Evolutionary conservation across 2,329 filamentous ascomycete genomes (phyloP), one percentile per base, ranked within the genome.

Genomic region (Chaetomiaceae sp.): DNA sequence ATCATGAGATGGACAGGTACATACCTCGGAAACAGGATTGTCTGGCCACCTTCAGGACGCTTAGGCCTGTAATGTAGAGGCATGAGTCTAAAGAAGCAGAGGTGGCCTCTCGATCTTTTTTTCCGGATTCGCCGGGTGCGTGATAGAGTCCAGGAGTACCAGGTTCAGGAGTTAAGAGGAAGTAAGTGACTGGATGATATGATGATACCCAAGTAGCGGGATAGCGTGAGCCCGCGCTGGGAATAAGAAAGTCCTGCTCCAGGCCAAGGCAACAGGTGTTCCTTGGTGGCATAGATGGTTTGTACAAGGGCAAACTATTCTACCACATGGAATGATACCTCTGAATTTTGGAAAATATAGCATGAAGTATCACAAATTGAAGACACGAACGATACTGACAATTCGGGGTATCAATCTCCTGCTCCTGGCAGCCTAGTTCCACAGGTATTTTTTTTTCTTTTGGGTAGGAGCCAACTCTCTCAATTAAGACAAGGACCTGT

Each of bases 121-220:
- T 39, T 50, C 14, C 16, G 35, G 42, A n/a, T 13, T 49, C 43
- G 37, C 27, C 13, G 10, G 14, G 33, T 34, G 23, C 6, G 42
- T 37, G 46, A 31, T 23, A 6, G 21, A 12, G 50, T 30, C n/a
- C 20, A n/a, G 45, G 53, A 30, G 27, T 34, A 27, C 45, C 23
- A 20, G 53, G 42, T 46, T 41, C 21, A 23, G 42, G 45, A 39
- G 44, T 52, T 48, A n/a, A 27, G 14, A 31, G 44, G 31, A n/a
- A 40, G 19, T n/a, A n/a, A n/a, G n/a, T n/a, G n/a, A n/a, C n/a
- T n/a, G 14, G 20, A 10, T 23, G 13, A 34, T 44, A 20, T 4
- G 19, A 53, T 39, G 38, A 53, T 49, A 53, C 46, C 39, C 20
- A 43, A 45, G 44, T 41, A 49, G 44, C 20, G 46, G 46, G 20